These are phyloP conservation scores for Heliamphora exappendiculata DNA, from an alignment of 148 eudicot species.

Conservation along the genomic window DNA sequence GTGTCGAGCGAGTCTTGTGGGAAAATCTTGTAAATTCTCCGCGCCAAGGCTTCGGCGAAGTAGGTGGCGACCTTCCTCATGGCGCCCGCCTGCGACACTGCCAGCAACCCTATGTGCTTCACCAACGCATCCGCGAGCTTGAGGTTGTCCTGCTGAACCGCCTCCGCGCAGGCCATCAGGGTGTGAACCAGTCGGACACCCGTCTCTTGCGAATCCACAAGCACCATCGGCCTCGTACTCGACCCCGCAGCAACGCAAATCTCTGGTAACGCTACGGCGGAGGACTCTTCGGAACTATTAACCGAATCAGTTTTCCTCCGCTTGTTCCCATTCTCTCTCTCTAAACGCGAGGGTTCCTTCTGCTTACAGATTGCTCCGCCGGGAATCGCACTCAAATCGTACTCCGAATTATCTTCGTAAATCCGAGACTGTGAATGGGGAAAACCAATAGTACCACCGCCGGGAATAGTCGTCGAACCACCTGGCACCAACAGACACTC, in stretches of 20 bases:
- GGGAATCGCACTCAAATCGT: slow-evolving; percentile 74
- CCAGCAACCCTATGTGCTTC: slow-evolving; percentile 56
- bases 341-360: background rate
- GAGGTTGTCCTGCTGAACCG: slow-evolving; percentile 50
- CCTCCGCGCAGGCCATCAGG: slow-evolving; percentile 84
- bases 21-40: slow-evolving; percentile 58
- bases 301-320: slow-evolving; percentile 10
- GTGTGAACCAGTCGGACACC: slow-evolving; percentile 80
- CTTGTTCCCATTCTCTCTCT: slow-evolving; percentile 1
- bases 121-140: slow-evolving; percentile 60
- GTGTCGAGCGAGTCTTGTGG: slow-evolving; percentile 39
- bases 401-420: slow-evolving; percentile 44
- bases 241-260: slow-evolving; percentile 4
- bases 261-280: background rate
- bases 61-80: slow-evolving; percentile 81
- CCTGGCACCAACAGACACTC: background rate
- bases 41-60: slow-evolving; percentile 76
- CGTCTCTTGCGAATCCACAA: slow-evolving; percentile 69
- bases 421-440: background rate
- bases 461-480: slow-evolving; percentile 8
- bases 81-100: slow-evolving; percentile 69
- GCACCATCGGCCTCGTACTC: slow-evolving; percentile 33
- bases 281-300: slow-evolving; percentile 12
- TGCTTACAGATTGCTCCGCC: slow-evolving; percentile 55
- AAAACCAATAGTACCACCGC: background rate